Base-by-base conservation (phyloP, 495 filamentous ascomycete genomes). In the Apodospora peruviana region DNA sequence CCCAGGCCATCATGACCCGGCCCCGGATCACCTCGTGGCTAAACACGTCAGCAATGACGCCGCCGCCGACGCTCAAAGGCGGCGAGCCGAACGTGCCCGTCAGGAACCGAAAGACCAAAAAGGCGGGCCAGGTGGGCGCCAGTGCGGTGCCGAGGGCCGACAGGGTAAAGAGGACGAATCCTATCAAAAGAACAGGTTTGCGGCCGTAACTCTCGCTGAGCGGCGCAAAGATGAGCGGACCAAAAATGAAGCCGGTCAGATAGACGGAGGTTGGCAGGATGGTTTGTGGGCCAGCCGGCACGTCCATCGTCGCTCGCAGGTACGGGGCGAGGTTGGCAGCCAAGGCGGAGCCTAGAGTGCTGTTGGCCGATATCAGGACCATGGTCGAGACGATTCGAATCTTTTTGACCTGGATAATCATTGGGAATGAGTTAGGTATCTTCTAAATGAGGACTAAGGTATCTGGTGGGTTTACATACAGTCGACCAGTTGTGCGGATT, bases 31-130 rank as follows among this genome's bases (percentile, higher is more conserved):
- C 42, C 23, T 52, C 56, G 5, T 62, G 52, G 1, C 29, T 17
- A 35, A 55, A 95, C 71, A 94, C 76, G 62, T 96, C 89, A 7
- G 86, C 86, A 14, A 94, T 79, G 0, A 86, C 88, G 1, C 87
- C 90, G 21, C 90, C 90, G 7, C 87, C 86, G 4, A 91, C 85
- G 49, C 79, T 85, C 16, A 94, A 61, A 50, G 91, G 91, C 8
- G 89, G 87, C 36, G 78, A 80, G 2, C 86, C 87, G 18, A 84
- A 78, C 17, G 91, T 66, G 1, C 90, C 90, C 41, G 81, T 41
- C 23, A 69, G 35, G 14, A 69, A 54, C 7, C 66, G 48, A 22
- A 66, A 58, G 5, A 57, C 18, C 35, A 69, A 17, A 14, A 69
- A 58, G 1, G 27, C 36, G 10, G 47, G 40, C 51, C 56, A 69